A percentile compares a stretch with the other conserved stretches of the same genome.
phyloP scores from a whole-genome alignment of 176 grass and related monocot genomes.

The Zoysia pacifica region DNA sequence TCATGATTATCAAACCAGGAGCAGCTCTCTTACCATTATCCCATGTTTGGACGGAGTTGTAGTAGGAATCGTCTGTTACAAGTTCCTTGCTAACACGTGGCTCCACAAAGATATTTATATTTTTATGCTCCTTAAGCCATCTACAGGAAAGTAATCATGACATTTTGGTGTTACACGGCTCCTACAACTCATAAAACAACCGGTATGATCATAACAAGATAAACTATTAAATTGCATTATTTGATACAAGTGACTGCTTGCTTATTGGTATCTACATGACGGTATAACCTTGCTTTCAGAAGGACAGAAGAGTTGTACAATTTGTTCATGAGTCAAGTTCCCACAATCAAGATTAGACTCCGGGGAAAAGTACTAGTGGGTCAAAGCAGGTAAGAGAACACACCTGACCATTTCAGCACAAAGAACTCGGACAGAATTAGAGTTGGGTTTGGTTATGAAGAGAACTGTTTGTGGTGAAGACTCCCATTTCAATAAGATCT shows the following conservation, averaged over 20 bases:
- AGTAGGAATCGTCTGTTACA: conserved; percentile 54
- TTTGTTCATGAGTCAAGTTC: conserved; percentile 1
- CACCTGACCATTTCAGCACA: conserved; percentile 97
- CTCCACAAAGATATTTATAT: conserved; percentile 85
- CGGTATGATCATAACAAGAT: conserved; percentile 20
- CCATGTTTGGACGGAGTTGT: conserved; percentile 84
- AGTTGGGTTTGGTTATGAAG: conserved; percentile 95
- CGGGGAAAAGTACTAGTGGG: background rate
- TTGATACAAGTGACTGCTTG: conserved; percentile 2
- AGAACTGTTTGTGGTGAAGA: conserved; percentile 81
- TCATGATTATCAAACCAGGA: conserved; percentile 2
- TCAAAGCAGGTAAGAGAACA: conserved; percentile 39
- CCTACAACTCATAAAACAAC: background rate
- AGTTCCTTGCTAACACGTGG: conserved; percentile 84
- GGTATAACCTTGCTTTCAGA: conserved; percentile 11
- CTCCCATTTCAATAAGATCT: conserved; percentile 99
- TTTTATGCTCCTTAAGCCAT: conserved; percentile 87
- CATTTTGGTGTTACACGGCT: background rate
- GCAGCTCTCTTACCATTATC: conserved; percentile 64
- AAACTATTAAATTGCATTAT: background rate
- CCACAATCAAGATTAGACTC: conserved; percentile 11
- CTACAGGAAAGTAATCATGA: conserved; percentile 47
- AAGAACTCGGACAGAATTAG: conserved; percentile 65
- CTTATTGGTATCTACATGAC: background rate
- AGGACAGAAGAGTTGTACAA: background rate